phyloP scores from a whole-genome alignment of 495 filamentous ascomycete species.

The Mycothermus thermophilus region DNA sequence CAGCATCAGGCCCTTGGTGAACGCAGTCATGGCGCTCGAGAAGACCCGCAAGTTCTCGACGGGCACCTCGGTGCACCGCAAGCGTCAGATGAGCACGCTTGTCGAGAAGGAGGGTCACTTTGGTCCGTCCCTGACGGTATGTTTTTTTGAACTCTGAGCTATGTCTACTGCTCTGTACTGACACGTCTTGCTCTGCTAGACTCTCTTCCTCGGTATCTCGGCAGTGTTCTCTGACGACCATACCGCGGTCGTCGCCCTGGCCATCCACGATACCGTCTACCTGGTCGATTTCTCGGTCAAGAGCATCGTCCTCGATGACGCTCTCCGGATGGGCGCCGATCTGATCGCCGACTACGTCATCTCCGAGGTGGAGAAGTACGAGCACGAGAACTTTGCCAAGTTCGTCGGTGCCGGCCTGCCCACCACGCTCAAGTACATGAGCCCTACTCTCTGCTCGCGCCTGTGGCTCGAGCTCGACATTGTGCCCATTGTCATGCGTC shows the following conservation, averaged over 20 bases:
- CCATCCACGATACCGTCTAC: constrained; percentile 67
- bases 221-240: constrained; percentile 35
- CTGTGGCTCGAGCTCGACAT: constrained; percentile 73
- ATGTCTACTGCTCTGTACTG: not conserved
- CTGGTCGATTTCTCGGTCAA: constrained; percentile 60
- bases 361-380: constrained; percentile 39
- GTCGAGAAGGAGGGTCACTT: constrained; percentile 33
- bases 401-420: constrained; percentile 52
- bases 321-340: constrained; percentile 24
- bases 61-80: constrained; percentile 31
- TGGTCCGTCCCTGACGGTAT: constrained; percentile 31
- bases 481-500: constrained; percentile 46
- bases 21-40: constrained; percentile 26
- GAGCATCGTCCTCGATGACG: constrained; percentile 29
- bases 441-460: constrained; percentile 51
- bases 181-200: constrained; percentile 25
- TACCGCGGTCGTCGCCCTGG: constrained; percentile 45
- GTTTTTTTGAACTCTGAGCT: constrained; percentile 2
- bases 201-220: constrained; percentile 51
- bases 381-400: constrained; percentile 49
- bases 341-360: constrained; percentile 43
- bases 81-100: constrained; percentile 30
- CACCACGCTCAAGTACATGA: constrained; percentile 33
- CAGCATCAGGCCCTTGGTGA: constrained; percentile 11
- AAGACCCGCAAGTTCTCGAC: constrained; percentile 27